A percentile compares a stretch with the other conserved stretches of the same genome.
Conservation (phyloP, 1,284 basidiomycete species). For the Austroboletus niveus region DNA sequence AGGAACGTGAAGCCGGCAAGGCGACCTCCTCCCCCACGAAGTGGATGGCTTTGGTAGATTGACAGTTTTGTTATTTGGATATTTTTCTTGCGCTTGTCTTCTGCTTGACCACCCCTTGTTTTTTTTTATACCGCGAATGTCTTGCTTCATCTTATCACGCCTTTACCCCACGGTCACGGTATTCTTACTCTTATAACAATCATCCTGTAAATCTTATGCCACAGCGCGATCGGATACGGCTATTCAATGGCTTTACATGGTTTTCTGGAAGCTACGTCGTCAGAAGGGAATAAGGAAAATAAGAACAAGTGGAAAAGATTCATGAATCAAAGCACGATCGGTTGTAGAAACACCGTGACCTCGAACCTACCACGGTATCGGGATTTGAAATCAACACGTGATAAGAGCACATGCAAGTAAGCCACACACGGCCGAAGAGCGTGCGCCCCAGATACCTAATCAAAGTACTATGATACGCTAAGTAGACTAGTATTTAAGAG, state of each 20-base stretch:
- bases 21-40: slow-evolving; percentile 25
- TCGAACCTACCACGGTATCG: too few species aligned
- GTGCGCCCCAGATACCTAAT: too few species aligned
- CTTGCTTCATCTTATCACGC: slow-evolving; percentile 19
- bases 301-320: too few species aligned
- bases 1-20: slow-evolving; percentile 32
- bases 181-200: slow-evolving; percentile 6
- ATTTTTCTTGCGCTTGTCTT: slow-evolving; percentile 6
- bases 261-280: slow-evolving; percentile 11
- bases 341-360: too few species aligned
- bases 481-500: too few species aligned
- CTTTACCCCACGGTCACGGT: slow-evolving; percentile 1
- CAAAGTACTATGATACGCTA: too few species aligned
- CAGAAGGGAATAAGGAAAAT: background rate
- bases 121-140: slow-evolving; percentile 3
- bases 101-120: slow-evolving; percentile 8
- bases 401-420: too few species aligned
- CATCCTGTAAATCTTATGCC: slow-evolving; percentile 18
- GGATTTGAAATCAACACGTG: too few species aligned
- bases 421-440: too few species aligned
- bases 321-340: too few species aligned
- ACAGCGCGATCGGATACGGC: slow-evolving; percentile 29
- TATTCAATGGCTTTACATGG: slow-evolving; percentile 17
- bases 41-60: slow-evolving; percentile 33
- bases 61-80: slow-evolving; percentile 17